These are phyloP conservation scores for Suhomyces tanzawaensis DNA, from an alignment of 805 yeast species.

Conservation along the genomic window DNA sequence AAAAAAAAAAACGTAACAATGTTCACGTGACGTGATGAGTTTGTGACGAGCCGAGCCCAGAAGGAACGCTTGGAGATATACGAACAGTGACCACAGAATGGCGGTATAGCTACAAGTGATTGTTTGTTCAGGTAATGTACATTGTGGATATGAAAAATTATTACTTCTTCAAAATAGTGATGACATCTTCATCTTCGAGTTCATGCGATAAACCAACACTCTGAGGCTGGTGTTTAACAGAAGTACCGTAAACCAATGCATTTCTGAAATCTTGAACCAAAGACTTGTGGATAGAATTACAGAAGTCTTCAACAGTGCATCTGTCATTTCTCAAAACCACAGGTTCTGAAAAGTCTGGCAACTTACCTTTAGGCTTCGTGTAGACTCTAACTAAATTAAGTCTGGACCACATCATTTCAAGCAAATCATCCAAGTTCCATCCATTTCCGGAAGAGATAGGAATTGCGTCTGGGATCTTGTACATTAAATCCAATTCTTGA, in stretches of 20 bases:
- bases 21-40: constrained; percentile 5
- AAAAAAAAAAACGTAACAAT: constrained; percentile 3
- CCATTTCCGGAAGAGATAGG: constrained; percentile 95
- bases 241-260: constrained; percentile 89
- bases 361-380: constrained; percentile 92
- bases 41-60: no score
- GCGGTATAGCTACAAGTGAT: no score
- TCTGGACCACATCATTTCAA: constrained; percentile 94
- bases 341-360: constrained; percentile 94
- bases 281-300: constrained; percentile 93
- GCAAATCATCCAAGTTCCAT: constrained; percentile 94
- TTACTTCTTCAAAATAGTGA: constrained; percentile 81
- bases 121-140: no score
- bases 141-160: no score
- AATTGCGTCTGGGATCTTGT: constrained; percentile 94
- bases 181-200: constrained; percentile 94
- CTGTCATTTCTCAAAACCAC: constrained; percentile 83
- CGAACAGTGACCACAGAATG: no score
- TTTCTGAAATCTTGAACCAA: constrained; percentile 89
- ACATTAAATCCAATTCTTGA: constrained; percentile 86
- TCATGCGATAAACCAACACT: constrained; percentile 84
- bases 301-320: constrained; percentile 89
- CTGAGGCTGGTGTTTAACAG: constrained; percentile 98
- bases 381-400: constrained; percentile 90
- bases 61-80: no score